A percentile compares a stretch with the other conserved stretches of the same genome.
These are phyloP conservation scores for Claviceps pazoutovae DNA, from an alignment of 2,329 filamentous ascomycete genomes.

Conservation along the genomic window DNA sequence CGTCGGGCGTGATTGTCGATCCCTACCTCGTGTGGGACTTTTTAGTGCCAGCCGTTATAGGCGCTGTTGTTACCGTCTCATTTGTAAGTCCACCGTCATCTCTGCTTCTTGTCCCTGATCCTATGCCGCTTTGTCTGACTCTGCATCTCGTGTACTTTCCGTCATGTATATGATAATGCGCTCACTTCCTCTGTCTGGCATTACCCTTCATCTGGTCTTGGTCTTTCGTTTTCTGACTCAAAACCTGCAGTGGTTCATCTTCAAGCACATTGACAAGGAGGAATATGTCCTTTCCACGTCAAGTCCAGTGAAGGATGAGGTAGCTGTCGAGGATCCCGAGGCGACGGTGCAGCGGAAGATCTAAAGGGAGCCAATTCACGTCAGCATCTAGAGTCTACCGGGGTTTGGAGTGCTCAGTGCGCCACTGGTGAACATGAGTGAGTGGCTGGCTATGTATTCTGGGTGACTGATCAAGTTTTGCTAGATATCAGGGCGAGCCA, in stretches of 20 bases:
- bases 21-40: conserved; percentile 37
- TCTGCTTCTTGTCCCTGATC: background rate
- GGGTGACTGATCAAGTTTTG: no score
- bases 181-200: background rate
- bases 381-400: background rate
- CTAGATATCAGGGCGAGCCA: no score
- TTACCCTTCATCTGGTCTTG: background rate
- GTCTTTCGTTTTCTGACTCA: no score
- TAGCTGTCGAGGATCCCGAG: background rate
- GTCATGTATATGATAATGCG: no score
- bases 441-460: no score
- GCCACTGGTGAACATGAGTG: no score
- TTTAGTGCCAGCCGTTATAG: conserved; percentile 31
- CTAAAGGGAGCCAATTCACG: no score
- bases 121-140: background rate
- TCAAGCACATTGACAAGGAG: conserved; percentile 13
- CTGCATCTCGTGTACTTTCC: no score
- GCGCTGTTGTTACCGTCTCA: conserved; percentile 26
- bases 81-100: conserved; percentile 15
- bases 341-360: conserved; percentile 5
- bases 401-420: background rate
- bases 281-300: conserved; percentile 13
- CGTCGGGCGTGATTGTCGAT: conserved; percentile 31
- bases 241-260: conserved; percentile 6
- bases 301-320: conserved; percentile 4